These are phyloP conservation scores for Vicia villosa DNA, from an alignment of 306 rosid species.

Conservation along the genomic window DNA sequence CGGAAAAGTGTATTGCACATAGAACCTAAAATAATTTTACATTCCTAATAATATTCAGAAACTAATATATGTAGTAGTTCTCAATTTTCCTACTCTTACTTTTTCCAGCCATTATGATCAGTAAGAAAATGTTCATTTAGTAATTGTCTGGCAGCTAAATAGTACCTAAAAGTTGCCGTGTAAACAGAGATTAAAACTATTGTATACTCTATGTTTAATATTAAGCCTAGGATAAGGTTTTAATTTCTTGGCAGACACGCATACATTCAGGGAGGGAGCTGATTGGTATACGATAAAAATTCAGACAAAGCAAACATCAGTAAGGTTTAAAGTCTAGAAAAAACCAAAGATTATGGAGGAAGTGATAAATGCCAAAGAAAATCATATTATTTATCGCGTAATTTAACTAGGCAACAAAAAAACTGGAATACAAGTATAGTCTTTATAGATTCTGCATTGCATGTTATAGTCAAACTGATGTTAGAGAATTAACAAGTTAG, in stretches of 20 bases:
- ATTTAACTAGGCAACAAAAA: conserved; percentile 7
- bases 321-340: not conserved
- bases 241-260: not conserved
- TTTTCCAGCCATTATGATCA: not conserved
- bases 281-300: not conserved
- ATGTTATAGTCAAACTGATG: conserved; percentile 4
- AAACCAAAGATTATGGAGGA: not conserved
- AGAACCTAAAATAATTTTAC: not conserved
- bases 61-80: conserved; percentile 6
- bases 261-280: not conserved
- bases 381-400: not conserved
- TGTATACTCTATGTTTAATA: conserved; percentile 2
- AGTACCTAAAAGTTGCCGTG: not conserved
- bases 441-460: not conserved
- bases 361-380: not conserved
- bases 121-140: too few relatives aligned
- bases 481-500: conserved; percentile 1
- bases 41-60: conserved; percentile 1
- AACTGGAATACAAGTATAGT: not conserved
- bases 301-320: conserved; percentile 12
- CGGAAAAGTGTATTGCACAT: not conserved
- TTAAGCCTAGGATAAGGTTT: not conserved
- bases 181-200: not conserved
- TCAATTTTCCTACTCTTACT: conserved; percentile 9
- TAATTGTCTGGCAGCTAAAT: too few relatives aligned